Evolutionary conservation across 2,329 filamentous ascomycete genomes (phyloP), one percentile per base, ranked within the genome.

Genomic region (Fusarium gaditjirri): DNA sequence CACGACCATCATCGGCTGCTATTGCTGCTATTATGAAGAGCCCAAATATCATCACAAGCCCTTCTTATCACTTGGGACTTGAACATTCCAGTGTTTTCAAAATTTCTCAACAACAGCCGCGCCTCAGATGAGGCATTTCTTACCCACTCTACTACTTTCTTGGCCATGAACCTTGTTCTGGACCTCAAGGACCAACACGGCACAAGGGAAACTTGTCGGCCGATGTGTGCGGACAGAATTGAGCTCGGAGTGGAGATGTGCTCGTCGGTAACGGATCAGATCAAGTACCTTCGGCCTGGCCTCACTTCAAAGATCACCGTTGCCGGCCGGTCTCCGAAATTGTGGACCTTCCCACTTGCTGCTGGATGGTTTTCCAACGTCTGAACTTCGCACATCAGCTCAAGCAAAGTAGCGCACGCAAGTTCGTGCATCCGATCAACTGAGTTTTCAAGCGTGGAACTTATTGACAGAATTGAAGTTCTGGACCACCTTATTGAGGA

Each of bases 231-330:
- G 47, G 50, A 55, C 38, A 57, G 41, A 64, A 44, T 57, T 62
- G 68, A 55, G 50, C 46, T 44, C 50, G 63, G 65, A 58, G 72
- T 65, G 70, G 70, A 63, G 59, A 46, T 47, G 25, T 54, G 50
- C 17, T 47, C 31, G 35, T 76, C 70, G 70, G 74, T 70, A 65
- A 72, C 72, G 57, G 74, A 72, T 66, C 70, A 65, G 50, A 65
- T 38, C 54, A 65, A 70, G 63, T 56, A 55, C 33, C 46, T 65
- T 61, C 68, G 49, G 56, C 59, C 46, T 57, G 49, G 56, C 59
- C 46, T 57, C 53, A 54, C 38, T 41, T 50, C 39, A 55, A 60
- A 21, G 50, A 53, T 53, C 41, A 56, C 36, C 52, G 64, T 52
- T 43, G 31, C 61, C 66, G 56, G 64, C 52, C 62, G 59, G 59